phyloP scores from a whole-genome alignment of 2,329 filamentous ascomycete species.

The Nannizzia gypsea region DNA sequence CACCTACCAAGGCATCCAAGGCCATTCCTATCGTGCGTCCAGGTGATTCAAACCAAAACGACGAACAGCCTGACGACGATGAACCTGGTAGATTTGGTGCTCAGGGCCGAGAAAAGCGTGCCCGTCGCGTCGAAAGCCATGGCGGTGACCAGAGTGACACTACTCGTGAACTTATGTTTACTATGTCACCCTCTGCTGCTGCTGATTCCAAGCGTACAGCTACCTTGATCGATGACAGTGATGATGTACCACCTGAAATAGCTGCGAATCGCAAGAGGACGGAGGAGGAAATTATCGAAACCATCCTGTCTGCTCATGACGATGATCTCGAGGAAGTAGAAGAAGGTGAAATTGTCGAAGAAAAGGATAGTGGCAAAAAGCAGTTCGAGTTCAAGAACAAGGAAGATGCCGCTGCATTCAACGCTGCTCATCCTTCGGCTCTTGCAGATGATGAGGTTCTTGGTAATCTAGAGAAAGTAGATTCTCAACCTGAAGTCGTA shows the following conservation, averaged over 20 bases:
- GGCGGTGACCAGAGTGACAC: slow-evolving; percentile 58
- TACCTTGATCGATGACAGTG: slow-evolving; percentile 25
- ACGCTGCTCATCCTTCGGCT: slow-evolving; percentile 39
- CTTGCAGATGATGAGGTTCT: slow-evolving; percentile 7
- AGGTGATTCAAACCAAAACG: slow-evolving; percentile 31
- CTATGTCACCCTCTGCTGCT: slow-evolving; percentile 25
- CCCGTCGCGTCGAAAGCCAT: slow-evolving; percentile 38
- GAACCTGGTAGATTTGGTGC: slow-evolving; percentile 52
- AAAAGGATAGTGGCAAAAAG: slow-evolving; percentile 28
- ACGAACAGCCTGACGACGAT: slow-evolving; percentile 39
- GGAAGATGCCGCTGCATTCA: slow-evolving; percentile 37
- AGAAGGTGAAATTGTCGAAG: slow-evolving; percentile 27
- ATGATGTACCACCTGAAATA: slow-evolving; percentile 13
- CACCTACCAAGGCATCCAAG: slow-evolving; percentile 61
- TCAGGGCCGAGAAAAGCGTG: slow-evolving; percentile 62
- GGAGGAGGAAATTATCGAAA: background rate
- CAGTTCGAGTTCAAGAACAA: slow-evolving; percentile 49
- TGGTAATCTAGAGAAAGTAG: background rate
- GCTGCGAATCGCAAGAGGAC: background rate
- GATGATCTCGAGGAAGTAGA: slow-evolving; percentile 29
- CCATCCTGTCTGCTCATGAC: slow-evolving; percentile 14
- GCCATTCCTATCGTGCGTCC: slow-evolving; percentile 70
- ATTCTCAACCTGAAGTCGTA: background rate
- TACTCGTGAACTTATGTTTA: slow-evolving; percentile 65
- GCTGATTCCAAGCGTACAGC: slow-evolving; percentile 18